Evolutionary conservation across 495 filamentous ascomycete species (phyloP).

Genomic region (Tirmania nivea): DNA sequence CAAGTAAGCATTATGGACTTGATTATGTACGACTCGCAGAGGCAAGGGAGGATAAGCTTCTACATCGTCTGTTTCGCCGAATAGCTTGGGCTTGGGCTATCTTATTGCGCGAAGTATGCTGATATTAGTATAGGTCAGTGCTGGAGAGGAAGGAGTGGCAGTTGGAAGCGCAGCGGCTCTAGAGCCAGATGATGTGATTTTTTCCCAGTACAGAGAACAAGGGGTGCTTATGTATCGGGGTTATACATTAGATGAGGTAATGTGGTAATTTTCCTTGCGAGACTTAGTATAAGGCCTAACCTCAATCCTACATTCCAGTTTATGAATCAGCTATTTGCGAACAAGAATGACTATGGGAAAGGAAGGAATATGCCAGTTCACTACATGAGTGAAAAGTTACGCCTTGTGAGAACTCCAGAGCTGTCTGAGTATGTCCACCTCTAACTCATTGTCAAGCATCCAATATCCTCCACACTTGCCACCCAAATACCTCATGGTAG

Average conservation of each 20-base stretch:
- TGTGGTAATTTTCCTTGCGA: not conserved
- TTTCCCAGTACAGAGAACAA: constrained; percentile 86
- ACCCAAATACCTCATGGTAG: constrained; percentile 78
- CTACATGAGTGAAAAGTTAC: constrained; percentile 58
- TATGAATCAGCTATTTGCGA: constrained; percentile 91
- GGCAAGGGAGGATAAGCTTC: constrained; percentile 69
- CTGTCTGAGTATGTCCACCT: not conserved
- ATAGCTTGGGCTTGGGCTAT: not conserved
- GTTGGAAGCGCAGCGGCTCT: constrained; percentile 71
- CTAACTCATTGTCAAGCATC: constrained; percentile 35
- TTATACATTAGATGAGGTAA: constrained; percentile 38
- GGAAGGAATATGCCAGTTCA: constrained; percentile 98
- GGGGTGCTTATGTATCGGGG: constrained; percentile 80
- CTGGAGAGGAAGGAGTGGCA: constrained; percentile 85
- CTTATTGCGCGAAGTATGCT: not conserved
- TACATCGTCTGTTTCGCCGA: constrained; percentile 50
- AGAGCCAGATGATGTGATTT: constrained; percentile 64
- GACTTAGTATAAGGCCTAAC: not conserved
- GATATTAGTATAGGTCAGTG: constrained; percentile 27
- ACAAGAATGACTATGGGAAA: constrained; percentile 52
- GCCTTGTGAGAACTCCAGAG: constrained; percentile 37
- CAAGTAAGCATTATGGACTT: constrained; percentile 29
- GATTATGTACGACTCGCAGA: constrained; percentile 25
- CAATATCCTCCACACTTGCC: constrained; percentile 78
- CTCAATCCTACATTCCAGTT: constrained; percentile 29